phyloP scores from a whole-genome alignment of 768 basidiomycete species.

The Termitomyces sp. region DNA sequence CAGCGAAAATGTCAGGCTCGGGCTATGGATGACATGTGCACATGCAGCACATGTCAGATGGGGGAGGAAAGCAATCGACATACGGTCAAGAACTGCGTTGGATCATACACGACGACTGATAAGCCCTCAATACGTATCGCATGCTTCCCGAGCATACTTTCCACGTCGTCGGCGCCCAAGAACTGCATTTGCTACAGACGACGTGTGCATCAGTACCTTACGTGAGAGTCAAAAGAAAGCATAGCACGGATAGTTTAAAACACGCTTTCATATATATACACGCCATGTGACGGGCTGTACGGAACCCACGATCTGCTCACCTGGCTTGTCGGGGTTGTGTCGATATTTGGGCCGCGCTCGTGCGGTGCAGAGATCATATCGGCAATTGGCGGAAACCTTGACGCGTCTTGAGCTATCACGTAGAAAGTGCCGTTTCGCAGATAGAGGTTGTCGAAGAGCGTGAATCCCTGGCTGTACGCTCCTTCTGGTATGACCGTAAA shows the following conservation, averaged over 20 bases:
- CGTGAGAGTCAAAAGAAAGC: not conserved
- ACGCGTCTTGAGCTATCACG: constrained; percentile 40
- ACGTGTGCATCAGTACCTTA: not conserved
- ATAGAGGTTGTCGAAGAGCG: constrained; percentile 68
- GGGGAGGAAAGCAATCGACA: not conserved
- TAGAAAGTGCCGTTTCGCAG: constrained; percentile 69
- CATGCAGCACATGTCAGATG: no score
- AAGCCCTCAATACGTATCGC: constrained; percentile 18
- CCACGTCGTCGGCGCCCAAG: constrained; percentile 16
- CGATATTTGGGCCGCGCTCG: constrained; percentile 12
- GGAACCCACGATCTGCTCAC: no score
- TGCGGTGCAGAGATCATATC: constrained; percentile 32
- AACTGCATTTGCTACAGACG: constrained; percentile 22
- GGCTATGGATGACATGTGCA: not conserved
- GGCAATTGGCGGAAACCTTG: constrained; percentile 37
- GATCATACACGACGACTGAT: constrained; percentile 24
- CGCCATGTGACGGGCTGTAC: no score
- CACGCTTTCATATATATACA: no score
- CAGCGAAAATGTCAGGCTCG: not conserved
- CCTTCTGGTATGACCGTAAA: constrained; percentile 24
- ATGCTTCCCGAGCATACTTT: constrained; percentile 16
- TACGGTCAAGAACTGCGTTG: constrained; percentile 21
- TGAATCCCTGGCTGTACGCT: constrained; percentile 63
- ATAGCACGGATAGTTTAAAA: constrained; percentile 1
- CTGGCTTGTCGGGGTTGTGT: constrained; percentile 24